Evolutionary conservation across 441 rosid genomes (phyloP).

Genomic region (Geranium incanum): DNA sequence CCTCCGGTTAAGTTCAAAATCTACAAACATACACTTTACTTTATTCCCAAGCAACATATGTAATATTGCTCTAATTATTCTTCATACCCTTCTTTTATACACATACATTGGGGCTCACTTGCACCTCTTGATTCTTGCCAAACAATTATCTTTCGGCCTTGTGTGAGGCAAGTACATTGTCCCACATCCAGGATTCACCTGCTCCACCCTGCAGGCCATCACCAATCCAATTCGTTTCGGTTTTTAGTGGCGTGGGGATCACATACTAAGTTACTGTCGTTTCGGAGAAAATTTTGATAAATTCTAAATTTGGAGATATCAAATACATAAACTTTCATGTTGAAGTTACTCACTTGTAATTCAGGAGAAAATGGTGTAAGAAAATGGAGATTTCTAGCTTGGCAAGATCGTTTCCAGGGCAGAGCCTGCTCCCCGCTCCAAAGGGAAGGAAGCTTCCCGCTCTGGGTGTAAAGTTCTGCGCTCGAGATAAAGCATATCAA

Average conservation of each 20-base stretch:
- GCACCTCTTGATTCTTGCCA: slow-evolving; percentile 44
- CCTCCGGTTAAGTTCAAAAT: too few species aligned
- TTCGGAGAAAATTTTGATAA: too few species aligned
- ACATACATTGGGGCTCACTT: neutral
- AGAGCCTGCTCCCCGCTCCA: slow-evolving; percentile 29
- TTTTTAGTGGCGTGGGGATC: too few species aligned
- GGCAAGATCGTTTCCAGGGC: slow-evolving; percentile 33
- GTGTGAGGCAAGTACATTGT: slow-evolving; percentile 28
- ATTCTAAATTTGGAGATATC: too few species aligned
- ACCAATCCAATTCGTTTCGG: neutral
- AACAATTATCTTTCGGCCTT: slow-evolving; percentile 71
- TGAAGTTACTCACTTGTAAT: slow-evolving; percentile 23
- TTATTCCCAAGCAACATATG: neutral
- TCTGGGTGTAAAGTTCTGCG: slow-evolving; percentile 18
- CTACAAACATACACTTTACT: neutral
- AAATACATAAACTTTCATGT: neutral
- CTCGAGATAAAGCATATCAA: neutral
- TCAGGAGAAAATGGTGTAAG: slow-evolving; percentile 33
- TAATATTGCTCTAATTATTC: neutral
- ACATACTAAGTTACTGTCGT: neutral
- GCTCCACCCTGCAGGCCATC: slow-evolving; percentile 15
- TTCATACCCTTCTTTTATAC: neutral
- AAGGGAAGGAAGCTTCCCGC: slow-evolving; percentile 27
- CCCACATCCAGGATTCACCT: slow-evolving; percentile 14
- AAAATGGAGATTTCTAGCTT: slow-evolving; percentile 32